These are phyloP conservation scores for Candida yuanshanica DNA, from an alignment of 805 yeast genomes.

Conservation along the genomic window DNA sequence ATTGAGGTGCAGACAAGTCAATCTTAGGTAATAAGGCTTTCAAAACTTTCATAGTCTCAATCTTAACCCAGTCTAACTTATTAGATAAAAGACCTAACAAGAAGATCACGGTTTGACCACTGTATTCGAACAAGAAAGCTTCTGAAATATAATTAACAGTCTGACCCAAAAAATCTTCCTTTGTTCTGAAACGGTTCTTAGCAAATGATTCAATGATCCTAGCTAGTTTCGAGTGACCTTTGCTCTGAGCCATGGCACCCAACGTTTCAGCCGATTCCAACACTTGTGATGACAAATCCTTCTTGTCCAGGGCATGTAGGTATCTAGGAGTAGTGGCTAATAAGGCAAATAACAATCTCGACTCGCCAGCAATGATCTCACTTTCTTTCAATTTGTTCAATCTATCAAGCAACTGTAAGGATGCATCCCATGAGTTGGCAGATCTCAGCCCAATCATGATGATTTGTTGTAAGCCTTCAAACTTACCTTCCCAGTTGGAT, in stretches of 20 bases:
- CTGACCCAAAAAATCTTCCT: constrained; percentile 82
- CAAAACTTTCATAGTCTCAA: constrained; percentile 72
- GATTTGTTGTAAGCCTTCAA: constrained; percentile 79
- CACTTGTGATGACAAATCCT: constrained; percentile 44
- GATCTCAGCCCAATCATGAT: constrained; percentile 83
- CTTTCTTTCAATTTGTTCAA: constrained; percentile 63
- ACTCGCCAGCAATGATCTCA: constrained; percentile 68
- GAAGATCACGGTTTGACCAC: constrained; percentile 69
- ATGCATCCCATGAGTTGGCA: constrained; percentile 69
- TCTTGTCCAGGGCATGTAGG: constrained; percentile 67
- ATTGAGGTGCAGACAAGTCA: constrained; percentile 71
- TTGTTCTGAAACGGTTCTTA: constrained; percentile 79
- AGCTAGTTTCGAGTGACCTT: constrained; percentile 53
- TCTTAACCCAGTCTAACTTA: constrained; percentile 69
- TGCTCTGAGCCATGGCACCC: constrained; percentile 53
- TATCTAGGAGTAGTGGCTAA: constrained; percentile 81
- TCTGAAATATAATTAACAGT: constrained; percentile 63
- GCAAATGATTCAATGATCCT: constrained; percentile 72
- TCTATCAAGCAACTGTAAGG: constrained; percentile 68
- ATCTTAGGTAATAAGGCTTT: constrained; percentile 71
- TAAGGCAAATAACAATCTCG: constrained; percentile 65
- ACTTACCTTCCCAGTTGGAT: constrained; percentile 90
- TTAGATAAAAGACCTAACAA: constrained; percentile 77
- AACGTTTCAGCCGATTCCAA: constrained; percentile 50
- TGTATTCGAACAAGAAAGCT: constrained; percentile 66